These are phyloP conservation scores for Aspergillus kassunensis DNA, from an alignment of 495 filamentous ascomycete species.

Conservation along the genomic window DNA sequence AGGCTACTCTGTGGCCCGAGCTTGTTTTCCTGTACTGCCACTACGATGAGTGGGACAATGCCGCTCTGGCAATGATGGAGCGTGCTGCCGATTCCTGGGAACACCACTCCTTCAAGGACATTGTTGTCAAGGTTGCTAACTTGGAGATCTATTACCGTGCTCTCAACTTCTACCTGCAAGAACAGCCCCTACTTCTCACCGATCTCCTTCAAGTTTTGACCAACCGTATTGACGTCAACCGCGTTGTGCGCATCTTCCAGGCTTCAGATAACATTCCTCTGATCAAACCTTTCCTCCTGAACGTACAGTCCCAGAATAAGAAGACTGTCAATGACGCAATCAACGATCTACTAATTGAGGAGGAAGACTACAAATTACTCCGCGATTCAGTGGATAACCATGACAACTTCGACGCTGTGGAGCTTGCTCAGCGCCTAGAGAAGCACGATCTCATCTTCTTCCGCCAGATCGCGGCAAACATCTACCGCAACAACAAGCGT, in stretches of 20 bases:
- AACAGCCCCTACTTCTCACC: slow-evolving; percentile 91
- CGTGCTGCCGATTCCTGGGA: slow-evolving; percentile 98
- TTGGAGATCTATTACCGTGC: slow-evolving; percentile 98
- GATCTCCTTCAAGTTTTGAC: slow-evolving; percentile 92
- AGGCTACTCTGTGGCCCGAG: slow-evolving; percentile 95
- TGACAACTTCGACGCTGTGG: slow-evolving; percentile 96
- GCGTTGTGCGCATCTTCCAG: slow-evolving; percentile 97
- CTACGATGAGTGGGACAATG: slow-evolving; percentile 99
- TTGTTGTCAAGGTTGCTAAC: slow-evolving; percentile 96
- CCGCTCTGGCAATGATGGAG: slow-evolving; percentile 98
- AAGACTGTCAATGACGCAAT: slow-evolving; percentile 95
- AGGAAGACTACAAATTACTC: slow-evolving; percentile 98
- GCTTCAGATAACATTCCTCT: slow-evolving; percentile 97
- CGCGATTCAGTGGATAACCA: slow-evolving; percentile 97
- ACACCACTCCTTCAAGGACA: slow-evolving; percentile 99
- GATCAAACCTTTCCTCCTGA: slow-evolving; percentile 98
- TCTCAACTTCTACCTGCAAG: slow-evolving; percentile 95
- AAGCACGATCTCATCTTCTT: slow-evolving; percentile 98
- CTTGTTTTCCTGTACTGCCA: slow-evolving; percentile 98
- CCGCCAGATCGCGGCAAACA: slow-evolving; percentile 95
- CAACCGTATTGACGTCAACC: slow-evolving; percentile 92
- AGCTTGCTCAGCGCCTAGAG: slow-evolving; percentile 91
- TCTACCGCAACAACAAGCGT: slow-evolving; percentile 99
- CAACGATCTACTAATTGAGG: slow-evolving; percentile 96
- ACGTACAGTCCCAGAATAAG: slow-evolving; percentile 97